Conservation (phyloP, 768 basidiomycete genomes). For the Plicaturopsis crispa region DNA sequence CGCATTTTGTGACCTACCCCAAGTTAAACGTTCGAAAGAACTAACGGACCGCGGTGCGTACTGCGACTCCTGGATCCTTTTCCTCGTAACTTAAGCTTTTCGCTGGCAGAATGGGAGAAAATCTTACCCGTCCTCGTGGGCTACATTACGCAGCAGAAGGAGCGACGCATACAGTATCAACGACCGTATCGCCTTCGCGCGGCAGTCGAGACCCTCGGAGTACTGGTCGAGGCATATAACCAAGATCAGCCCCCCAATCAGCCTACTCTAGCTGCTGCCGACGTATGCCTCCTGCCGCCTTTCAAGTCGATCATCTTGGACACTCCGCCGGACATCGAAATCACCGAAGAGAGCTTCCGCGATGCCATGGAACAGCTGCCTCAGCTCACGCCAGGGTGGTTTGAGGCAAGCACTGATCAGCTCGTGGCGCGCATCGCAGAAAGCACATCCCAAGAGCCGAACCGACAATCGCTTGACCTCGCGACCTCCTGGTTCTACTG, state of each 20-base stretch:
- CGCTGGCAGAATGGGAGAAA: no score
- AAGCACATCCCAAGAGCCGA: background rate
- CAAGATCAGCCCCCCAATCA: no score
- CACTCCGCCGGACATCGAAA: background rate
- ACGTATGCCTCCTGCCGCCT: background rate
- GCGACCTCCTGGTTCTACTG: background rate
- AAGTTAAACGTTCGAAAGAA: slow-evolving; percentile 8
- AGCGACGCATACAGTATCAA: no score
- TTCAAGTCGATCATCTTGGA: background rate
- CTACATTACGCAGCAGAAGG: no score
- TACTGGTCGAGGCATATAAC: no score
- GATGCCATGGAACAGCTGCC: background rate
- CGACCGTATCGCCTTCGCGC: no score
- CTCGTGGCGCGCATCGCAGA: background rate
- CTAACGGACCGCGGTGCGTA: slow-evolving; percentile 22
- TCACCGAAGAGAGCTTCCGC: background rate
- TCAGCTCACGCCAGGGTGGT: background rate
- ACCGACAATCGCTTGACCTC: no score
- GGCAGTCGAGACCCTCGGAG: no score
- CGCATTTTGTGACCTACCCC: slow-evolving; percentile 12
- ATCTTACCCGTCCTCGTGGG: no score
- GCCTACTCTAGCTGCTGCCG: no score
- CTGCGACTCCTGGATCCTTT: no score
- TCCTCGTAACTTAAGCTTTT: no score
- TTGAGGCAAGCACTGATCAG: background rate